A percentile compares a stretch with the other conserved stretches of the same genome.
These are phyloP conservation scores for Fusarium proliferatum DNA, from an alignment of 2,329 filamentous ascomycete species.

Conservation along the genomic window DNA sequence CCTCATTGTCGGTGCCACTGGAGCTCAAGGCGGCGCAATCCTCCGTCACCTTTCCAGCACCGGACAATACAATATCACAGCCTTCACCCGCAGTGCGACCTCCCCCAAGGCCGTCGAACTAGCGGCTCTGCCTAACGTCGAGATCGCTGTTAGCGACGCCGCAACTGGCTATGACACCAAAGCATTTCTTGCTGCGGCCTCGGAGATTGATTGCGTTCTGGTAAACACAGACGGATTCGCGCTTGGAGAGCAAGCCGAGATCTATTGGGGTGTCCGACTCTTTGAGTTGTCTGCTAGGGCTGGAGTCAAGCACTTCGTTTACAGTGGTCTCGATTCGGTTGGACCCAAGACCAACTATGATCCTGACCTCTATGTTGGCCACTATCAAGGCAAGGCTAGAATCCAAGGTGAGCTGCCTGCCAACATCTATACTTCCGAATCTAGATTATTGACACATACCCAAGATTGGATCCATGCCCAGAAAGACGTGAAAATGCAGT, in stretches of 20 bases:
- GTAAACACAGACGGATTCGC: background rate
- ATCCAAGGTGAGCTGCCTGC: background rate
- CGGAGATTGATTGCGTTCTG: background rate
- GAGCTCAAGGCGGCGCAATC: background rate
- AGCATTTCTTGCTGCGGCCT: fast-evolving
- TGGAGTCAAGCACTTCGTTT: background rate
- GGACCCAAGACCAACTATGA: background rate
- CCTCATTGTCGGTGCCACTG: background rate
- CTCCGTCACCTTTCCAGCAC: background rate
- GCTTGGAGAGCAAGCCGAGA: background rate
- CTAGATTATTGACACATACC: background rate
- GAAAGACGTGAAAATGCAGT: background rate
- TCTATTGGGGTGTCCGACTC: background rate
- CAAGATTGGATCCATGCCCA: background rate
- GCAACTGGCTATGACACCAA: background rate
- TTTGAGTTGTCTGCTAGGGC: background rate
- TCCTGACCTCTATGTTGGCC: background rate
- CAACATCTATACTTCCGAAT: too few relatives aligned
- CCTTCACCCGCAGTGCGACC: fast-evolving
- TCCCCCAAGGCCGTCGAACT: background rate
- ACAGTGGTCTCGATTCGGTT: background rate
- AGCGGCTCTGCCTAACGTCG: background rate
- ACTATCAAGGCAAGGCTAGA: background rate
- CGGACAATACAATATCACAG: background rate
- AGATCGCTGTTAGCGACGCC: background rate